phyloP scores from a whole-genome alignment of 108 stramenopile genomes.

The Aurantiochytrium sp. region DNA sequence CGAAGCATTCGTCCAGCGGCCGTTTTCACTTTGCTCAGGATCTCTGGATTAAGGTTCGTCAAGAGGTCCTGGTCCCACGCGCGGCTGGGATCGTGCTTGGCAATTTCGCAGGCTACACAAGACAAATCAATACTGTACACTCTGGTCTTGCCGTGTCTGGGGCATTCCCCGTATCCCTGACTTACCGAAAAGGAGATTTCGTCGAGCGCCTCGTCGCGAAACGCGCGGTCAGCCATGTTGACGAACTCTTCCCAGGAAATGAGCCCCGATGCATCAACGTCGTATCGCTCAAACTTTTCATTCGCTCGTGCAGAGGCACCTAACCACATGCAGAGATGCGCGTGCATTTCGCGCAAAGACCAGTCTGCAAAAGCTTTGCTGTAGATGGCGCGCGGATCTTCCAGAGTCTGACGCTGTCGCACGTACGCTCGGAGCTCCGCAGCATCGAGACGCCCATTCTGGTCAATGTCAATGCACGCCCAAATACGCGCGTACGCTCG shows the following conservation, averaged over 20 bases:
- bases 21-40: too few relatives aligned
- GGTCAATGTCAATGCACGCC: neutral
- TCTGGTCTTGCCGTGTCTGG: neutral
- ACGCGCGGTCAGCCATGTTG: neutral
- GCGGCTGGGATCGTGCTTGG: neutral
- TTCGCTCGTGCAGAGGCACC: neutral
- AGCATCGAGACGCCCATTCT: neutral
- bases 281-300: neutral
- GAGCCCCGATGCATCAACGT: neutral
- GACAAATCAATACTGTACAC: neutral
- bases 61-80: neutral
- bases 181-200: neutral
- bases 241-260: neutral
- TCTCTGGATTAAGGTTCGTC: neutral
- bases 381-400: neutral
- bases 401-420: neutral
- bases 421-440: conserved; percentile 5
- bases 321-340: neutral
- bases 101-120: neutral
- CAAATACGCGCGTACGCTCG: neutral
- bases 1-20: too few relatives aligned
- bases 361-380: neutral
- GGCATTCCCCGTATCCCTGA: neutral
- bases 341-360: neutral
- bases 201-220: neutral